These are phyloP conservation scores for Phytophthora fragariaefolia DNA, from an alignment of 352 stramenopile genomes.

Conservation along the genomic window DNA sequence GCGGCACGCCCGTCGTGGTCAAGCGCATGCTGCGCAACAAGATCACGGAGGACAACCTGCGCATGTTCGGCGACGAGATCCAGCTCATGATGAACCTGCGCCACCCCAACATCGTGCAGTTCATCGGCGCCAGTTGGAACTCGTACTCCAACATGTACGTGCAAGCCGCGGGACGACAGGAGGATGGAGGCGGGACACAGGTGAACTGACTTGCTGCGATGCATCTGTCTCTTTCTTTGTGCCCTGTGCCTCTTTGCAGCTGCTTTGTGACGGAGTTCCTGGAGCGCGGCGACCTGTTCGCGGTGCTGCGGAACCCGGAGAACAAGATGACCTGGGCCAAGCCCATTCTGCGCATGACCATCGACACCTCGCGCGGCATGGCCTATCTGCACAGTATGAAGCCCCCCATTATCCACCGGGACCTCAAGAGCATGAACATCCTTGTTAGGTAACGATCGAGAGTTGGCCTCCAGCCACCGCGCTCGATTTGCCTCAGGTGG, in stretches of 20 bases:
- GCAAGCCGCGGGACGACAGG: not conserved
- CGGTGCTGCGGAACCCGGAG: slow-evolving; percentile 78
- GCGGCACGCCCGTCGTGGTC: slow-evolving; percentile 86
- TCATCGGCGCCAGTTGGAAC: slow-evolving; percentile 92
- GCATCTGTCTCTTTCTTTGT: not conserved
- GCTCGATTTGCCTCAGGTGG: slow-evolving; percentile 4
- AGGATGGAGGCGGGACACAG: not conserved
- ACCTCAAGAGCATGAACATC: slow-evolving; percentile 96
- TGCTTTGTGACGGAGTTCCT: slow-evolving; percentile 91
- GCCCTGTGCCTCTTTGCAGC: slow-evolving; percentile 37
- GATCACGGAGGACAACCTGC: slow-evolving; percentile 89
- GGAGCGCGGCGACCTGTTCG: slow-evolving; percentile 84
- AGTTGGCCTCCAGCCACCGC: slow-evolving; percentile 5
- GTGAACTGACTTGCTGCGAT: slow-evolving; percentile 18
- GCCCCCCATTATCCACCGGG: slow-evolving; percentile 98
- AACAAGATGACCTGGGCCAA: slow-evolving; percentile 88
- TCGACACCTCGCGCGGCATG: slow-evolving; percentile 95
- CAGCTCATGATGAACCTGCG: slow-evolving; percentile 92
- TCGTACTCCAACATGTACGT: slow-evolving; percentile 92
- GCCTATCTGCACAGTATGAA: slow-evolving; percentile 98
- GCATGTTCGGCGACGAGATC: slow-evolving; percentile 91
- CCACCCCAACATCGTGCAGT: slow-evolving; percentile 91
- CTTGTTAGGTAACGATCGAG: slow-evolving; percentile 67
- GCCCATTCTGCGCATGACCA: slow-evolving; percentile 89
- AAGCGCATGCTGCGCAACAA: slow-evolving; percentile 92